Evolutionary conservation across 2,329 filamentous ascomycete species (phyloP), one percentile per base, ranked within the genome.

Genomic region (Blastomyces emzantsi): DNA sequence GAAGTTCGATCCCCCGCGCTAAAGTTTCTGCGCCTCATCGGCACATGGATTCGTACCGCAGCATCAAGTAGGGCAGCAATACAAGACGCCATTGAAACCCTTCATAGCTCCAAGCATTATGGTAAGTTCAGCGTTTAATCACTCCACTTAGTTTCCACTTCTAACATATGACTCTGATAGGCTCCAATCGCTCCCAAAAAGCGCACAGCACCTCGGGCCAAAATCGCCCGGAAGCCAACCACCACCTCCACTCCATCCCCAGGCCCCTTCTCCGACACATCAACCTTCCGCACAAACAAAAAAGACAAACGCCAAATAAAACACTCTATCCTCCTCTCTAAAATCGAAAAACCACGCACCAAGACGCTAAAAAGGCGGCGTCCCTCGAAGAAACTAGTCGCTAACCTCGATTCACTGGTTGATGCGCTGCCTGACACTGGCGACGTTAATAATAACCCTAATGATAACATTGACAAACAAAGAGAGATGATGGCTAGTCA

Each of bases 221-320:
- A 39, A 15, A 55, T 65, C 36, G 47, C 61, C 47, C 67, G 66
- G 41, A 70, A 68, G 62, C 63, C 69, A 60, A 17, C 52, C 62
- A 33, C 69, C 67, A 68, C 62, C 65, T 67, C 68, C 56, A 65
- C 64, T 22, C 45, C 68, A 17, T 64, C 68, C 17, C 64, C 22
- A 3, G 61, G 59, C 28, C 64, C 65, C 33, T 72, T 75, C 60
- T 66, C 70, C 54, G 70, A 77, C 62, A 73, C n/a, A 3, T 15
- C 47, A 51, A 51, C 75, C 7, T 92, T 93, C 76, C 79, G 86
- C 65, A 83, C 86, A 62, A 86, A 83, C 67, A 97, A 97, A 77
- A 87, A 85, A 73, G 90, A 95, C 79, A 96, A 93, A 79, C 89
- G 88, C 30, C 79, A 82, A 43, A 90, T 95, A 70, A 92, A 92